Conservation (phyloP, 805 yeast genomes). For the Lachancea nothofagi region DNA sequence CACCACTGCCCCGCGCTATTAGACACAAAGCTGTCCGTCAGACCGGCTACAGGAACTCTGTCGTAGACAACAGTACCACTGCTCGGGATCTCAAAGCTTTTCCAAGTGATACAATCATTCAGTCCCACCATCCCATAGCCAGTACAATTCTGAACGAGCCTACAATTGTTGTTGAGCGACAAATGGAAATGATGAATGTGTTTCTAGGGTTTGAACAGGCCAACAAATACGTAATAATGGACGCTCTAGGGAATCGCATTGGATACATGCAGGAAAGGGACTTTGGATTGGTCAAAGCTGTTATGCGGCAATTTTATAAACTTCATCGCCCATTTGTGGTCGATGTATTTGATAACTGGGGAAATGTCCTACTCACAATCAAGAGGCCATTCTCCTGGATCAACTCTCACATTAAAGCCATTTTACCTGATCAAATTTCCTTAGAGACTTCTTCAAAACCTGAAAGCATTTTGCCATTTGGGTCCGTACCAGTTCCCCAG, state of each 20-base stretch:
- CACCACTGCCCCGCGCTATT: constrained; percentile 9
- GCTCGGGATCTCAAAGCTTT: not conserved
- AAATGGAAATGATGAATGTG: constrained; percentile 82
- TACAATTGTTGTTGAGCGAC: constrained; percentile 79
- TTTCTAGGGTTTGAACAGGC: constrained; percentile 90
- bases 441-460: not conserved
- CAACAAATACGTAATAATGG: constrained; percentile 68
- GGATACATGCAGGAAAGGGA: constrained; percentile 85
- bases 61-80: not conserved
- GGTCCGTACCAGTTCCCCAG: constrained; percentile 17
- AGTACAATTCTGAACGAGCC: constrained; percentile 63
- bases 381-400: constrained; percentile 81
- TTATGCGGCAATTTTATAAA: constrained; percentile 79
- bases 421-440: constrained; percentile 44
- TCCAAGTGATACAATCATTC: constrained; percentile 30
- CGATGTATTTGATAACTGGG: constrained; percentile 61
- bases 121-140: constrained; percentile 53
- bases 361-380: constrained; percentile 57
- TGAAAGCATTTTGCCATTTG: constrained; percentile 6
- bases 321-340: constrained; percentile 82
- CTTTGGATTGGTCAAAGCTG: constrained; percentile 55
- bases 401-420: constrained; percentile 78
- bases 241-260: constrained; percentile 63
- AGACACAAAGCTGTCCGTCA: constrained; percentile 12
- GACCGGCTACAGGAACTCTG: not conserved